Evolutionary conservation across 176 grass and related monocot species (phyloP).

Genomic region (Zea luxurians): DNA sequence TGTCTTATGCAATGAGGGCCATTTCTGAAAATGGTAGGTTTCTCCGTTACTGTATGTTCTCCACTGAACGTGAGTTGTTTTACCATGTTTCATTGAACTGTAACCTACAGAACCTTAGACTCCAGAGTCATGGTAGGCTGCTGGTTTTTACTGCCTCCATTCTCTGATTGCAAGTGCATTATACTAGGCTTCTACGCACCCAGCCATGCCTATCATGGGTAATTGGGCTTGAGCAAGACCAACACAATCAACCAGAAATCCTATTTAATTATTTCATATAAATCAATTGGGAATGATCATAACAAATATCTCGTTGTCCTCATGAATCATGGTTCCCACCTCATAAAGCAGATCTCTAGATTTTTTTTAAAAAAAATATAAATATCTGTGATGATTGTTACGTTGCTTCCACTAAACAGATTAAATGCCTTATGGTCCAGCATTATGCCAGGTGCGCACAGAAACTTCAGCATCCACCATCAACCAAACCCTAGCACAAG

Average conservation of each 20-base stretch:
- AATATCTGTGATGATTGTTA: slow-evolving; percentile 16
- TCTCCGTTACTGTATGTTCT: background rate
- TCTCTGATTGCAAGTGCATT: background rate
- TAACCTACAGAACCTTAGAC: background rate
- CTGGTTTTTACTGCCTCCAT: slow-evolving; percentile 6
- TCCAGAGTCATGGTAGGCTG: slow-evolving; percentile 1
- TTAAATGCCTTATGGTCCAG: background rate
- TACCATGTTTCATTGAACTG: background rate
- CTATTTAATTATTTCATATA: background rate
- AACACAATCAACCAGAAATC: slow-evolving; percentile 16
- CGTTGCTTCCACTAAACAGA: slow-evolving; percentile 3
- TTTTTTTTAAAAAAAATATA: background rate
- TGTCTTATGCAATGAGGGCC: background rate
- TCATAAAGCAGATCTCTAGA: background rate
- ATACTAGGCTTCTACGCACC: slow-evolving; percentile 4
- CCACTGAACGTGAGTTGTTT: background rate
- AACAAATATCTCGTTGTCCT: slow-evolving; percentile 8
- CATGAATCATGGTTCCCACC: background rate
- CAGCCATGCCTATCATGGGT: background rate
- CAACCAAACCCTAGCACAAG: background rate
- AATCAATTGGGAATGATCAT: background rate
- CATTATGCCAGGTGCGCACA: background rate
- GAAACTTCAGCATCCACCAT: background rate
- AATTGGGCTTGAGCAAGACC: background rate
- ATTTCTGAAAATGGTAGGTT: slow-evolving; percentile 25